Evolutionary conservation across 2,329 filamentous ascomycete genomes (phyloP), one percentile per base, ranked within the genome.

Genomic region (Neoscytalidium dimidiatum): DNA sequence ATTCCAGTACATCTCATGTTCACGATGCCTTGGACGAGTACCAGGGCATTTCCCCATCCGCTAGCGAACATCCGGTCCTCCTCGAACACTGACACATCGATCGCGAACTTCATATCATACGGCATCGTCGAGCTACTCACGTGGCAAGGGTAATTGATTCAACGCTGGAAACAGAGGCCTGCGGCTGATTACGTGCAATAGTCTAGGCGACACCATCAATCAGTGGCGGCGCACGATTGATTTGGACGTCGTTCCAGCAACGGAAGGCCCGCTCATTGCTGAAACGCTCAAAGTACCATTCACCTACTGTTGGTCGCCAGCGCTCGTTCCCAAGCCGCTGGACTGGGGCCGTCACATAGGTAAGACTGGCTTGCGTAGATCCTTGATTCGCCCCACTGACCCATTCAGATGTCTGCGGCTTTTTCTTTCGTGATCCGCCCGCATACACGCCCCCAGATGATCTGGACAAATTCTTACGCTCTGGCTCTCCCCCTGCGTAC

Each of bases 401-500:
- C 28, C 17, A 19, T 26, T n/a, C 26, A 69, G 69, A 72, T 51
- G 66, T 74, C 2, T 82, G 78, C 38, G 82, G 82, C 0, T 84
- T 83, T 67, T 82, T 81, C 66, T 82, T 83, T 68, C 69, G 74
- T 31, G 71, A 73, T 62, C 61, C 68, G 35, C 71, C 77, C n/a
- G n/a, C 67, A 7, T 79, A 82, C 64, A 75, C 69, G 0, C 81
- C 82, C 1, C 73, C 78, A 0, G 63, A 72, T 0, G 79, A 80
- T 7, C 67, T 84, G 2, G 71, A 69, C 2, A 66, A 68, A 0
- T 86, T 86, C 56, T 75, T 87, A 1, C 69, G 68, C 11, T 71
- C 73, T 0, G 84, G 84, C 0, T 77, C 82, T 2, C 75, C 80
- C 5, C 84, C 85, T 0, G 71, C 86, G 0, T 86, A 86, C 61